phyloP scores from a whole-genome alignment of 2,329 filamentous ascomycete species.

The Lasiodiplodia hormozganensis region DNA sequence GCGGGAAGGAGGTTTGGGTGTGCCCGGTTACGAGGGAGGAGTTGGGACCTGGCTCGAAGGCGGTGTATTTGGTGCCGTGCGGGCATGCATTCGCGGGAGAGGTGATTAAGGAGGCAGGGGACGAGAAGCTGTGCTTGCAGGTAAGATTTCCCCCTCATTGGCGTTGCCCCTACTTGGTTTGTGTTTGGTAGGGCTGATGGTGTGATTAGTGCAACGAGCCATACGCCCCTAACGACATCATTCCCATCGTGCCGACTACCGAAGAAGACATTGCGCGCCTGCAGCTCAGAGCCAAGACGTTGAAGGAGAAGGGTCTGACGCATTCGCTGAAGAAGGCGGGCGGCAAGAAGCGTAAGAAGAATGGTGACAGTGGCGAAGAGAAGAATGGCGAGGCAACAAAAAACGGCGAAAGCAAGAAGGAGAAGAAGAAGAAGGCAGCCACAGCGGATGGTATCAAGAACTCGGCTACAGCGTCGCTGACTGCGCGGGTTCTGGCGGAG shows the following conservation, averaged over 20 bases:
- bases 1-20: slow-evolving; percentile 59
- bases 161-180: background rate
- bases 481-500: slow-evolving; percentile 84
- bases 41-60: slow-evolving; percentile 77
- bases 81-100: slow-evolving; percentile 92
- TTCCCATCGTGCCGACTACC: slow-evolving; percentile 78
- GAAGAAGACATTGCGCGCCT: slow-evolving; percentile 74
- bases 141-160: slow-evolving; percentile 42
- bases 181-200: background rate
- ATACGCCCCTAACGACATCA: slow-evolving; percentile 76
- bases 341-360: slow-evolving; percentile 63
- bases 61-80: slow-evolving; percentile 91
- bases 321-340: slow-evolving; percentile 86
- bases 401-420: slow-evolving; percentile 5
- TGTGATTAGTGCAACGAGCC: slow-evolving; percentile 70
- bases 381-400: slow-evolving; percentile 32
- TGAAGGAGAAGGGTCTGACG: slow-evolving; percentile 75
- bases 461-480: slow-evolving; percentile 81
- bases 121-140: slow-evolving; percentile 63
- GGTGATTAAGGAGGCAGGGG: slow-evolving; percentile 80
- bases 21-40: slow-evolving; percentile 90
- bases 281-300: slow-evolving; percentile 68
- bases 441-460: slow-evolving; percentile 78
- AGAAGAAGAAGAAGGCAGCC: background rate
- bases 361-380: slow-evolving; percentile 45